Evolutionary conservation across 495 filamentous ascomycete genomes (phyloP), one percentile per base, ranked within the genome.

Genomic region (Aspergillus ostianus): DNA sequence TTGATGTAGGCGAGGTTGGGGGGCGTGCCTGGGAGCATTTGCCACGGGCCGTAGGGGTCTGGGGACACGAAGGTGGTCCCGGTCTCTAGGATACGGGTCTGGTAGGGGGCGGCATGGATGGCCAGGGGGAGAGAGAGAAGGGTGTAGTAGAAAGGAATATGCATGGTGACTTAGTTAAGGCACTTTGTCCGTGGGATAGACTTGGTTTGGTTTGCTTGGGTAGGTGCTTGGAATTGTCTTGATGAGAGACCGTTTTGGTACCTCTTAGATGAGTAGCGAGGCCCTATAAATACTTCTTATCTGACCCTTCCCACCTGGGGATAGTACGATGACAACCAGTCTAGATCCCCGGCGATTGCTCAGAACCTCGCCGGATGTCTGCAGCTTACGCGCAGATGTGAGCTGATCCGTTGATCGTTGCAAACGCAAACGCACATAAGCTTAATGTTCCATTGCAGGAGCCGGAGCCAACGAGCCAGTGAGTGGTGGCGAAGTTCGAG

Each of bases 1-100:
- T 54, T 54, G 52, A 54, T 54, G 19, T 54, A 54, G 32, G 52
- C 32, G 2, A 54, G 52, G 19, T 54, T 21, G 19, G 30, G 41
- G 9, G n/a, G 8, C 6, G 10, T 54, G 36, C 52, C 45, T 2
- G 52, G 52, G 12, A 54, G 41, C 52, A 54, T 54, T 18, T 54
- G 52, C 52, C 52, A 54, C 7, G 52, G 52, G 3, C 52, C 52
- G 23, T 23, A 54, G 6, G 52, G 52, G 27, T 54, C 52, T 23
- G 52, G 52, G 45, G 52, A 32, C 18, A 13, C 19, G 32, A 54
- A 54, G n/a, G 52, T 54, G 30, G 32, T 54, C 1, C 52, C 52
- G 7, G 52, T 54, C n/a, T 45, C 52, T 5, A 54, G 52, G 12
- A 54, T 54, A 0, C 52, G 52, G 2, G 52, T 46, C 13, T 54